Evolutionary conservation across 768 basidiomycete species (phyloP), one percentile per base, ranked within the genome.

Genomic region (Rhizopogon roseolus): DNA sequence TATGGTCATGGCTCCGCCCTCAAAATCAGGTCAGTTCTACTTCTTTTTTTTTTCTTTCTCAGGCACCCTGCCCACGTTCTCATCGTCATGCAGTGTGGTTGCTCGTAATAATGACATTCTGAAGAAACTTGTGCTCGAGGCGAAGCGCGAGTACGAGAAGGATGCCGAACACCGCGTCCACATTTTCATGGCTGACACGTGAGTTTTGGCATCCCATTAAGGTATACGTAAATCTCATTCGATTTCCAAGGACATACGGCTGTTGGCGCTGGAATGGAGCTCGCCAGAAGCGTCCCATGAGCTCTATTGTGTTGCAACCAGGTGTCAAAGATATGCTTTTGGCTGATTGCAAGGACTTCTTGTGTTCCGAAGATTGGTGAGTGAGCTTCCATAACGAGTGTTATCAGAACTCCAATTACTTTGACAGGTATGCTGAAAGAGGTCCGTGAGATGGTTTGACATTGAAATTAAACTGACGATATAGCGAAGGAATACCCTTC

Each of bases 231-330:
- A 25, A 25, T 6, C 41, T 44, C 16, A 19, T 32, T 50, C 42
- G n/a, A 22, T 36, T 50, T 41, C 49, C 34, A 58, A 88, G 86
- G 44, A 80, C 84, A 8, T 87, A 87, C 62, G 80, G 78, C 1
- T 84, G 84, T 62, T 94, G 92, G 92, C 77, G 89, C 53, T 92
- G 89, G 86, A 93, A 90, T 60, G 91, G 90, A 41, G 88, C 90
- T 5, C 79, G 90, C 46, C 88, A 92, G 62, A 94, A 94, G 69
- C 80, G 91, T 32, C 91, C 92, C 0, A 87, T 94, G 86, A 89
- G 86, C 62, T 93, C 90, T n/a, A 93, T 94, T 56, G 90, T 93
- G 13, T 78, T 93, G 10, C 90, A 93, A 61, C 89, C 90, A 4
- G 90, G 88, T 41, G 89, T 93, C 8, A 92, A 92, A 63, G 92